These are phyloP conservation scores for Lippia alba DNA, from an alignment of 305 asterid species.

Conservation along the genomic window DNA sequence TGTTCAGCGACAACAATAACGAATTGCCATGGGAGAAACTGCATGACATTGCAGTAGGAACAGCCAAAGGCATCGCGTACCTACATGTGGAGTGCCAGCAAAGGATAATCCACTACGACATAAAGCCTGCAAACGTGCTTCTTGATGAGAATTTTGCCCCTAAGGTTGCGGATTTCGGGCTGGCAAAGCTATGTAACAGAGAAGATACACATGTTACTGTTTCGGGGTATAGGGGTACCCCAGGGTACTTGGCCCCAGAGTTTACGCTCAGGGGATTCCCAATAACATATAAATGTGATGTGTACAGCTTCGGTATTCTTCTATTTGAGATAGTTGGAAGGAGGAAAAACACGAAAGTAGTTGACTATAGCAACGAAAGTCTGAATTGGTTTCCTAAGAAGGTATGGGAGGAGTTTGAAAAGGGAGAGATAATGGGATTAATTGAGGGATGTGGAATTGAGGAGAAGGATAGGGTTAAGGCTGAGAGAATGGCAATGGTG, in stretches of 20 bases:
- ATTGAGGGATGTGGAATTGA: slow-evolving; percentile 37
- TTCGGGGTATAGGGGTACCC: slow-evolving; percentile 50
- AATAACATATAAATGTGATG: slow-evolving; percentile 50
- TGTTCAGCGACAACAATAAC: slow-evolving; percentile 32
- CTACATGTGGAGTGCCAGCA: slow-evolving; percentile 51
- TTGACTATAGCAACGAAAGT: no score
- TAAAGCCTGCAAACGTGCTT: slow-evolving; percentile 53
- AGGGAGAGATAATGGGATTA: slow-evolving; percentile 33
- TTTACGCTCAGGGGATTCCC: slow-evolving; percentile 44
- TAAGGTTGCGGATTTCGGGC: slow-evolving; percentile 53
- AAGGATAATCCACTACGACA: slow-evolving; percentile 51
- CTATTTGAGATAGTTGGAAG: no score
- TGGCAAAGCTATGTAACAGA: slow-evolving; percentile 49
- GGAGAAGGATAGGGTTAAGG: slow-evolving; percentile 41
- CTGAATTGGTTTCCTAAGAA: slow-evolving; percentile 50
- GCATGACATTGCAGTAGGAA: slow-evolving; percentile 51
- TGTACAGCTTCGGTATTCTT: no score
- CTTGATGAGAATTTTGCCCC: slow-evolving; percentile 44
- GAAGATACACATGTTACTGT: slow-evolving; percentile 42
- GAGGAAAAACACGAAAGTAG: no score
- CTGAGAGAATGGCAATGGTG: slow-evolving; percentile 42
- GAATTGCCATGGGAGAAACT: slow-evolving; percentile 41
- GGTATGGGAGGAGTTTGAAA: slow-evolving; percentile 50
- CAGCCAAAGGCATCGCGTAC: slow-evolving; percentile 53
- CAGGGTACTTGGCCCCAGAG: slow-evolving; percentile 53